Evolutionary conservation across 805 yeast genomes (phyloP).

Genomic region (Vanderwaltozyma verrucispora): DNA sequence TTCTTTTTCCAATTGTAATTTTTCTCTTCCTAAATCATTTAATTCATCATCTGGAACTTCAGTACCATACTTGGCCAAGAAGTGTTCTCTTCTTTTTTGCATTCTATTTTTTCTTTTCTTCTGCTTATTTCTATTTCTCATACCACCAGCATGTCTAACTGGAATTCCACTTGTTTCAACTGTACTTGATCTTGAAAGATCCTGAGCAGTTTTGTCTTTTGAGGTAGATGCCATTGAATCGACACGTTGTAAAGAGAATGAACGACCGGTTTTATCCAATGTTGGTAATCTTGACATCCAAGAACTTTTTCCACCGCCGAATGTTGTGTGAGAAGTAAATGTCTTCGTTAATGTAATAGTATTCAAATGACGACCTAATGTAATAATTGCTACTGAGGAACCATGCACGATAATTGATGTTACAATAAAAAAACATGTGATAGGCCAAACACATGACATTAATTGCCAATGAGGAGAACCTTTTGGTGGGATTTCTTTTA

Average conservation of each 20-base stretch:
- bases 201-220: background rate
- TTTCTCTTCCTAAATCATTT: constrained; percentile 27
- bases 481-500: constrained; percentile 36
- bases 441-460: constrained; percentile 68
- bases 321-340: constrained; percentile 60
- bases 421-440: constrained; percentile 67
- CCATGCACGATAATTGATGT: constrained; percentile 86
- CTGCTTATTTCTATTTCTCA: constrained; percentile 38
- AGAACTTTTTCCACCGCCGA: constrained; percentile 41
- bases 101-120: constrained; percentile 6
- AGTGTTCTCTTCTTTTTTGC: background rate
- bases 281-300: constrained; percentile 86
- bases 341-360: constrained; percentile 91
- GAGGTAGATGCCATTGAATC: constrained; percentile 39
- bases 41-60: constrained; percentile 20
- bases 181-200: constrained; percentile 28
- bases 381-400: constrained; percentile 67
- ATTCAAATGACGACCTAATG: constrained; percentile 77
- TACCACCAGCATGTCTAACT: constrained; percentile 67
- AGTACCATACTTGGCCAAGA: constrained; percentile 9
- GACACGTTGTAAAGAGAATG: constrained; percentile 72
- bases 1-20: constrained; percentile 32
- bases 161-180: constrained; percentile 56
- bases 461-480: constrained; percentile 46
- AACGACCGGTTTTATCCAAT: constrained; percentile 53